Evolutionary conservation across 805 yeast genomes (phyloP).

Genomic region (Citeromyces nyonsensis): DNA sequence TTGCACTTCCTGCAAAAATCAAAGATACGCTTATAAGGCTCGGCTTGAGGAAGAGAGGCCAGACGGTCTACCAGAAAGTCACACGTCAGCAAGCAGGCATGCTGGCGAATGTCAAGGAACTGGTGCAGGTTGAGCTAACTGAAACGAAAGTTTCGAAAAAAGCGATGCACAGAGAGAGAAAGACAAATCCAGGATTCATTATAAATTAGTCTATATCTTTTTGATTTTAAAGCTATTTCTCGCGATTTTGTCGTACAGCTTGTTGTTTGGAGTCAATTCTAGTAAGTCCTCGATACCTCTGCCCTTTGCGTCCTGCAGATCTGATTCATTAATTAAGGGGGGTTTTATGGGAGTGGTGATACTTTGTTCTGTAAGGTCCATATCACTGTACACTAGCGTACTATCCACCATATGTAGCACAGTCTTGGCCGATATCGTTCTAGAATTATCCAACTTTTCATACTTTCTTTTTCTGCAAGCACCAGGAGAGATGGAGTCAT

Average conservation of each 20-base stretch:
- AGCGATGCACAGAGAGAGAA: slow-evolving; percentile 40
- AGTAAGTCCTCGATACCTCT: slow-evolving; percentile 5
- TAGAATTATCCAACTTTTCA: slow-evolving; percentile 17
- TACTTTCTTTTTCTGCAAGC: slow-evolving; percentile 7
- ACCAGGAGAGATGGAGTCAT: neutral
- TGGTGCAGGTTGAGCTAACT: slow-evolving; percentile 68
- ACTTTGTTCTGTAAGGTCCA: slow-evolving; percentile 4
- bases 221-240: slow-evolving; percentile 2
- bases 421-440: slow-evolving; percentile 18
- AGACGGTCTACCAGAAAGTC: slow-evolving; percentile 55
- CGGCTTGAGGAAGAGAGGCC: slow-evolving; percentile 66
- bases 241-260: slow-evolving; percentile 2
- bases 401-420: slow-evolving; percentile 21
- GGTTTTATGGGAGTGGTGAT: slow-evolving; percentile 3
- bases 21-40: slow-evolving; percentile 52
- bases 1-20: slow-evolving; percentile 63
- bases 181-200: slow-evolving; percentile 48
- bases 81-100: slow-evolving; percentile 77
- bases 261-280: neutral
- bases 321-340: slow-evolving; percentile 14
- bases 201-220: slow-evolving; percentile 9
- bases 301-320: slow-evolving; percentile 11
- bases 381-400: slow-evolving; percentile 19
- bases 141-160: slow-evolving; percentile 31
- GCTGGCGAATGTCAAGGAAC: slow-evolving; percentile 69